Percentiles rank a stretch among this genome's conserved stretches.
Evolutionary conservation across 2,329 filamentous ascomycete genomes (phyloP).

Genomic region (Chrysoporthe puriensis): DNA sequence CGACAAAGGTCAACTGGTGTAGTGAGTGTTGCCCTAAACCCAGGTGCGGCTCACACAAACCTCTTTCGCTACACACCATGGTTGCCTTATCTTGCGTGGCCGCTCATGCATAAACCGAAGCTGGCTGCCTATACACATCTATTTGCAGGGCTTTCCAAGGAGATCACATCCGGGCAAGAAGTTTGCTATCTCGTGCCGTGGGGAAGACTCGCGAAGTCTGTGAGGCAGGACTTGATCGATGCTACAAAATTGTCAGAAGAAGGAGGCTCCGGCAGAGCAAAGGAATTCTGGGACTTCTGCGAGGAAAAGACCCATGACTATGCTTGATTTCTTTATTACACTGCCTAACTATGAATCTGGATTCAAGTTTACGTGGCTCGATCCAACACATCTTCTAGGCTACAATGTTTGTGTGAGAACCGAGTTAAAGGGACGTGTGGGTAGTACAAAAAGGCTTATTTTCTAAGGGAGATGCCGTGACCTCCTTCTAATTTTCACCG

Average conservation of each 20-base stretch:
- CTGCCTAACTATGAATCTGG: no score
- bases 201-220: neutral
- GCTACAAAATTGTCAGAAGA: conserved; percentile 22
- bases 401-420: no score
- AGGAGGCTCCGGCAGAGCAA: conserved; percentile 22
- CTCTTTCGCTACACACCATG: conserved; percentile 32
- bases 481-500: no score
- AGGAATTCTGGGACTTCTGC: conserved; percentile 28
- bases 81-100: conserved; percentile 28
- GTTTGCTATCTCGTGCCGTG: conserved; percentile 8
- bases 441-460: no score
- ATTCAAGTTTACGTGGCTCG: no score
- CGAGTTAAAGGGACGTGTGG: no score
- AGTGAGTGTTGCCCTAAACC: conserved; percentile 30
- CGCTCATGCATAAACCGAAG: conserved; percentile 29
- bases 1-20: conserved; percentile 16
- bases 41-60: conserved; percentile 29
- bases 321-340: neutral
- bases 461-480: no score
- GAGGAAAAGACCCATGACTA: conserved; percentile 4
- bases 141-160: conserved; percentile 28
- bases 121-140: conserved; percentile 29
- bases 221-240: conserved; percentile 20
- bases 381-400: no score
- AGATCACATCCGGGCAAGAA: conserved; percentile 12